Base-by-base conservation (phyloP, 225 moss, liverwort and hornwort genomes). In the Physcomitrium patens region DNA sequence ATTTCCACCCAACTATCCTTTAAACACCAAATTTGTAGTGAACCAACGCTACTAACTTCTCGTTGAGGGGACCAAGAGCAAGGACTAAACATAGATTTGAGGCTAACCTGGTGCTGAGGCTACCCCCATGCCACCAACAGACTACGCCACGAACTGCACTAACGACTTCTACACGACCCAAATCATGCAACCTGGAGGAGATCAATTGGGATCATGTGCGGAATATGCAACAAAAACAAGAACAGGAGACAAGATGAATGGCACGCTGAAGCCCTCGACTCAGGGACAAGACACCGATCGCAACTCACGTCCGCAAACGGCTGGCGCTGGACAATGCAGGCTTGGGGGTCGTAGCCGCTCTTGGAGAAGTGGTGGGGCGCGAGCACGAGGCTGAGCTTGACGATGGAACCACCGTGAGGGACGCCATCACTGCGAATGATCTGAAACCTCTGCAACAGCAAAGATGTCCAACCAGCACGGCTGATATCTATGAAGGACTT, bases 311-410 rank as follows among this genome's bases (percentile, higher is more conserved):
- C 37, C 72, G n/a, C 52, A 15, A 53, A 63, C 63, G 37, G 24
- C 58, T 72, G 16, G 83, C 76, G 62, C 72, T 73, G 41, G 66
- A 22, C 76, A 83, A 73, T 59, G 79, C 19, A 52, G 52, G 15
- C 64, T 76, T 76, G 4, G 63, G 51, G 23, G 46, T 2, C 5
- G 31, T 11, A 0, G 64, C 14, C 9, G 24, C 53, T 62, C 27
- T 45, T 3, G 77, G 11, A 2, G 51, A n/a, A 2, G 51, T 24
- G 42, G 51, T 12, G 16, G 52, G 63, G 22, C 72, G 61, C 48
- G 68, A 72, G 67, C 27, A 31, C 12, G 64, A 63, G 6, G n/a
- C 55, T 17, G 24, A 9, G 27, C 47, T 41, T 7, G 73, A 27
- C 14, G 48, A 67, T 11, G 68, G 65, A 50, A 23, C 20, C 60